These are phyloP conservation scores for Papiliotrema flavescens DNA, from an alignment of 1,284 basidiomycete species.

Conservation along the genomic window DNA sequence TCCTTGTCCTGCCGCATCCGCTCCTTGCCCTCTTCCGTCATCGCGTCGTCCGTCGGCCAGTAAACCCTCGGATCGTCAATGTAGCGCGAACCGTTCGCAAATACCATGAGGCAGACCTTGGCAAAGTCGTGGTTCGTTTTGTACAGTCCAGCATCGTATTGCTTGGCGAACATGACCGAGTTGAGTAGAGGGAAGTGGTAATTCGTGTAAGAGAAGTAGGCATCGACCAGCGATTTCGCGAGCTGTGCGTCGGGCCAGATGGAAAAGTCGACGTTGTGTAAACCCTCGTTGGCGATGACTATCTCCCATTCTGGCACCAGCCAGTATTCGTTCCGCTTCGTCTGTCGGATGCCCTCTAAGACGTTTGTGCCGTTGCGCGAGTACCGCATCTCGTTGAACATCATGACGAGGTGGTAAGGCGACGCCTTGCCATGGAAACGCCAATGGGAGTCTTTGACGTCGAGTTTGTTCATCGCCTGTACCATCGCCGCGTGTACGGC, in stretches of 20 bases:
- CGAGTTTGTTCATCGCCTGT: constrained; percentile 31
- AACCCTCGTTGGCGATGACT: constrained; percentile 37
- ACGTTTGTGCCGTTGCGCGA: constrained; percentile 10
- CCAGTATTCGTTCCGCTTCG: constrained; percentile 44
- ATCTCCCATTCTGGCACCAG: constrained; percentile 47
- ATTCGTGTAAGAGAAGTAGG: constrained; percentile 67
- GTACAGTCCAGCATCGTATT: constrained; percentile 60
- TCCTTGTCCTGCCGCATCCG: constrained; percentile 37
- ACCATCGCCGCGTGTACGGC: constrained; percentile 18
- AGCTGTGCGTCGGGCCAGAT: constrained; percentile 56
- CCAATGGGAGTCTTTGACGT: constrained; percentile 43
- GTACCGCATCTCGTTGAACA: constrained; percentile 63
- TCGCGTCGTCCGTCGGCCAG: constrained; percentile 45
- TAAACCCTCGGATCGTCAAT: constrained; percentile 62
- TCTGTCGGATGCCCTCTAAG: constrained; percentile 28
- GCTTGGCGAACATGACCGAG: constrained; percentile 66
- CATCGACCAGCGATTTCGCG: constrained; percentile 59
- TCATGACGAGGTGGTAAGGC: constrained; percentile 61
- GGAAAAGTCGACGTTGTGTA: constrained; percentile 34
- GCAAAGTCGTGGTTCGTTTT: constrained; percentile 61
- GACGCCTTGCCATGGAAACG: constrained; percentile 72
- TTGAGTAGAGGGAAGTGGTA: constrained; percentile 69
- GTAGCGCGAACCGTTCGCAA: constrained; percentile 67
- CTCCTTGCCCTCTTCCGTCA: constrained; percentile 40
- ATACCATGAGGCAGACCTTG: constrained; percentile 66